phyloP scores from a whole-genome alignment of 192 early-diverging fungal genomes.

The Coemansia sp. region DNA sequence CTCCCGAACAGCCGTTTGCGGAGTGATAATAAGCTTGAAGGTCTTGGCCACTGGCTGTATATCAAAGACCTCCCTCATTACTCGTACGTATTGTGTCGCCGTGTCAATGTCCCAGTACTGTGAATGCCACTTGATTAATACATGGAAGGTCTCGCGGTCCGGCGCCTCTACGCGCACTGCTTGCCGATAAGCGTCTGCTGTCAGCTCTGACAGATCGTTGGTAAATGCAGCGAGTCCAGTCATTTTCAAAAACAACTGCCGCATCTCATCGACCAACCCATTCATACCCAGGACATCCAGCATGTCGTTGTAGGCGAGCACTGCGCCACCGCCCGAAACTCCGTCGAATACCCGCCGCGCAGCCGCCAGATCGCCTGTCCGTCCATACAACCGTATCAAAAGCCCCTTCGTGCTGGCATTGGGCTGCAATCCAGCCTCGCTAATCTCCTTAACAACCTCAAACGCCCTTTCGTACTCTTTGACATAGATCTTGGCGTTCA shows the following conservation, averaged over 20 bases:
- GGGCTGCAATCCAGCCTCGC: constrained; percentile 18
- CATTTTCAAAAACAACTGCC: constrained; percentile 20
- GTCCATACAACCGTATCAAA: constrained; percentile 32
- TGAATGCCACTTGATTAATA: constrained; percentile 43
- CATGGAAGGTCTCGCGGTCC: constrained; percentile 32
- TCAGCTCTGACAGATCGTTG: background rate
- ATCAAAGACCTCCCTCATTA: constrained; percentile 23
- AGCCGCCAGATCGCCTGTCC: constrained; percentile 31
- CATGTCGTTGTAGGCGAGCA: constrained; percentile 35
- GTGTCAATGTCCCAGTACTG: constrained; percentile 47
- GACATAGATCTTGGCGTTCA: constrained; percentile 15
- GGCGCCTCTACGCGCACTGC: constrained; percentile 7
- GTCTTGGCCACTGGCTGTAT: constrained; percentile 20
- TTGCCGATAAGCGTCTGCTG: background rate
- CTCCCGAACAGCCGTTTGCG: constrained; percentile 18
- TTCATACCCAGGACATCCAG: constrained; percentile 47
- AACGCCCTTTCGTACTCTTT: constrained; percentile 27
- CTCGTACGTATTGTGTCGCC: constrained; percentile 13
- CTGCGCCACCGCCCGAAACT: constrained; percentile 9
- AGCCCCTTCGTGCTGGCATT: constrained; percentile 22
- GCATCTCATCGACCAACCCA: constrained; percentile 51
- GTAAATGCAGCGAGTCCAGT: constrained; percentile 5
- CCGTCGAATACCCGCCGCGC: constrained; percentile 31
- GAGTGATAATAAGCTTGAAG: constrained; percentile 30
- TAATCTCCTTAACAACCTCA: constrained; percentile 23